Percentiles rank a stretch among this genome's conserved stretches.
Conservation (phyloP, 1,284 basidiomycete species). For the Pseudozyma sp. region DNA sequence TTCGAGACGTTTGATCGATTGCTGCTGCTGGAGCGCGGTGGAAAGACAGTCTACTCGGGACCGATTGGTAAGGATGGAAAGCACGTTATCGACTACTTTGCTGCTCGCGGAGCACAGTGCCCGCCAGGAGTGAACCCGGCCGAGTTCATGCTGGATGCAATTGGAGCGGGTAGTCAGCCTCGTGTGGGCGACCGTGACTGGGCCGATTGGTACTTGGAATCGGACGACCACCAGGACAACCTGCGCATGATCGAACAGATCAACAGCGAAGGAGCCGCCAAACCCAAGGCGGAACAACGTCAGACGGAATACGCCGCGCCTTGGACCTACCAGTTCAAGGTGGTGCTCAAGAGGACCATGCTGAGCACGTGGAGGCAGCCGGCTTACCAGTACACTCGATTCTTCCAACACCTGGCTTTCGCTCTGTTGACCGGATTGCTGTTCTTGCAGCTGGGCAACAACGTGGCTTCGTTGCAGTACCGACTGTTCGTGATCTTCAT, state of each 20-base stretch:
- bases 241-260: slow-evolving; percentile 70
- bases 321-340: slow-evolving; percentile 81
- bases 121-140: slow-evolving; percentile 73
- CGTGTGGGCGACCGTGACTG: slow-evolving; percentile 66
- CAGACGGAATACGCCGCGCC: slow-evolving; percentile 74
- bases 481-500: slow-evolving; percentile 78
- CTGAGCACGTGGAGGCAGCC: slow-evolving; percentile 70
- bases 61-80: slow-evolving; percentile 73
- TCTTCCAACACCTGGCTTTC: slow-evolving; percentile 75
- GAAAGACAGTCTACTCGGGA: slow-evolving; percentile 74
- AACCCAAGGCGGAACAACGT: slow-evolving; percentile 65
- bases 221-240: slow-evolving; percentile 66
- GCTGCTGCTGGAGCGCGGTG: slow-evolving; percentile 67
- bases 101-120: slow-evolving; percentile 72
- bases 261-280: slow-evolving; percentile 70
- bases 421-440: slow-evolving; percentile 84
- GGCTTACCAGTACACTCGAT: slow-evolving; percentile 73
- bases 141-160: slow-evolving; percentile 71
- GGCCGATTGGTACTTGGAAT: slow-evolving; percentile 69
- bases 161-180: slow-evolving; percentile 67
- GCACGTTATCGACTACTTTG: slow-evolving; percentile 73
- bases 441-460: slow-evolving; percentile 81
- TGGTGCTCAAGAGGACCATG: slow-evolving; percentile 80
- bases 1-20: slow-evolving; percentile 77
- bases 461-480: slow-evolving; percentile 82